phyloP scores from a whole-genome alignment of 495 filamentous ascomycete genomes.

The Bryoglossum gracile region DNA sequence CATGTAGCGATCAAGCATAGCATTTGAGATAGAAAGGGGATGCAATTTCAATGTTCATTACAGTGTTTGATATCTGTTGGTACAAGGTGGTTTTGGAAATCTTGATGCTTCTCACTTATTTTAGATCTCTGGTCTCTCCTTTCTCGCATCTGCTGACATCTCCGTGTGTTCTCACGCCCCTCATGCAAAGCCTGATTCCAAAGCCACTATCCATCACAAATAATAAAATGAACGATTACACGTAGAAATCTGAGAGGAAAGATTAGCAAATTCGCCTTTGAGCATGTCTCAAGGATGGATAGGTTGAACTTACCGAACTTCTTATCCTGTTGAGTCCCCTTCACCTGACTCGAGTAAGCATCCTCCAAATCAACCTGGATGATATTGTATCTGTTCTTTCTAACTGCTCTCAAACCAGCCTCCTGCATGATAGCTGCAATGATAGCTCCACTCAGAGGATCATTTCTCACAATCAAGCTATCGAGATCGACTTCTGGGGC shows the following conservation, averaged over 20 bases:
- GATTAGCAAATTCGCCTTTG: too few species aligned
- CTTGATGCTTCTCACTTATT: background rate
- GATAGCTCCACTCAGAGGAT: conserved; percentile 88
- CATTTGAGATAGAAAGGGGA: too few species aligned
- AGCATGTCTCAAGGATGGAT: too few species aligned
- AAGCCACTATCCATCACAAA: background rate
- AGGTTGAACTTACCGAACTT: too few species aligned
- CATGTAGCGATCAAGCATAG: conserved; percentile 6
- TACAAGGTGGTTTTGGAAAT: background rate
- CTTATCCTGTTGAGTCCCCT: conserved; percentile 69
- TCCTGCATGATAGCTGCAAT: conserved; percentile 99
- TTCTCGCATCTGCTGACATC: too few species aligned
- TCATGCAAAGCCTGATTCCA: too few species aligned
- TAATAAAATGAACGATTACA: conserved; percentile 1
- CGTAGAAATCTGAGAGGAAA: too few species aligned
- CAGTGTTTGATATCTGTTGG: background rate
- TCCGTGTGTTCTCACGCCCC: too few species aligned
- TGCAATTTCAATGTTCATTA: too few species aligned
- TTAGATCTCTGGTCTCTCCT: too few species aligned
- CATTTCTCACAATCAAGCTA: conserved; percentile 90
- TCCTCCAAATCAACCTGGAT: conserved; percentile 95
- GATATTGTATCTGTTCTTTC: conserved; percentile 98
- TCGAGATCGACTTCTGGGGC: conserved; percentile 95
- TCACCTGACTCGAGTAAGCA: conserved; percentile 92
- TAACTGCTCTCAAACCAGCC: conserved; percentile 86